Conservation (phyloP, 805 yeast species). For the Metschnikowia koreensis region DNA sequence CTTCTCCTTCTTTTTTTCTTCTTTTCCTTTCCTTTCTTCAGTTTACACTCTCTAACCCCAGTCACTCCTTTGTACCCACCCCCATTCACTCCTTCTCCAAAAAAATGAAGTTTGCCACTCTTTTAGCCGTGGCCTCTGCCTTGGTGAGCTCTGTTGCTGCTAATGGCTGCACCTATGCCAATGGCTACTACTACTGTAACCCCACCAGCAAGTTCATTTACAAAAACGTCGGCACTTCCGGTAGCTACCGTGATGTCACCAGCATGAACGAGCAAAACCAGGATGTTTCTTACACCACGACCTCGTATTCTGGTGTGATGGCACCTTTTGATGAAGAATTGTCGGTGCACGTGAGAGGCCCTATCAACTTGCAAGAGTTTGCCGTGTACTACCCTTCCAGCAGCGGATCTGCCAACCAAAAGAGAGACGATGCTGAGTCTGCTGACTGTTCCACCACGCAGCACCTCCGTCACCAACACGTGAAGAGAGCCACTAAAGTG, state of each 20-base stretch:
- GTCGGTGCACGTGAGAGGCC: slow-evolving; percentile 90
- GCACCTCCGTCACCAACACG: slow-evolving; percentile 46
- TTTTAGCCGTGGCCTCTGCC: slow-evolving; percentile 18
- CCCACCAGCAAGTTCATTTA: slow-evolving; percentile 65
- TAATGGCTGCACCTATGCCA: slow-evolving; percentile 45
- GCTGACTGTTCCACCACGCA: slow-evolving; percentile 44
- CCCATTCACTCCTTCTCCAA: slow-evolving; percentile 15
- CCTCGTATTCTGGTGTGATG: slow-evolving; percentile 65
- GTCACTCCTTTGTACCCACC: slow-evolving; percentile 14
- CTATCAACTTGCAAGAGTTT: slow-evolving; percentile 73
- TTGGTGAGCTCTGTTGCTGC: slow-evolving; percentile 23
- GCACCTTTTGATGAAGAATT: slow-evolving; percentile 85
- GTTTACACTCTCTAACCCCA: slow-evolving; percentile 9
- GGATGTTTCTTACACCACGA: slow-evolving; percentile 58
- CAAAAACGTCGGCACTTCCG: slow-evolving; percentile 77
- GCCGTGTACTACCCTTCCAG: slow-evolving; percentile 81
- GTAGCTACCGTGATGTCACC: slow-evolving; percentile 78
- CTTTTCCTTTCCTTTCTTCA: slow-evolving; percentile 2
- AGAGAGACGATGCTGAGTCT: slow-evolving; percentile 39
- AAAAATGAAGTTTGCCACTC: slow-evolving; percentile 18
- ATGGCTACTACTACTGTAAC: slow-evolving; percentile 84
- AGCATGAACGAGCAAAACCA: slow-evolving; percentile 72
- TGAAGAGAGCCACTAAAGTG: slow-evolving; percentile 61
- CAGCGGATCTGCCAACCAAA: slow-evolving; percentile 38
- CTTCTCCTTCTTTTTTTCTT: background rate